Evolutionary conservation across 106 monocot species (phyloP), one percentile per base, ranked within the genome.

Genomic region (Phalaenopsis aphrodite): DNA sequence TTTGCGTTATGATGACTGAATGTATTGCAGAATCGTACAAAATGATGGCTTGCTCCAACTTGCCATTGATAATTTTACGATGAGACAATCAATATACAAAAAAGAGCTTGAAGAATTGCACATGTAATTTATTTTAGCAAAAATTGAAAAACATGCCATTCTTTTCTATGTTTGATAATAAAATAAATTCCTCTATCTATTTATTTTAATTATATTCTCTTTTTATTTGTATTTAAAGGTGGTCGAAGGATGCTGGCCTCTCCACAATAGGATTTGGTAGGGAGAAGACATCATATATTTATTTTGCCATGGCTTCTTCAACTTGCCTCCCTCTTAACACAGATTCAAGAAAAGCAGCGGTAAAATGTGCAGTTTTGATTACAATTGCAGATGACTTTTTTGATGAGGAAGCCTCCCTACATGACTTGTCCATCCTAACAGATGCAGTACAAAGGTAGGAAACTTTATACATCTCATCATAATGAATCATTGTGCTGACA

Each of bases 351-450:
- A 81, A 55, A 56, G 12, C 56, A 21, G 4, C 56, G 1, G 66
- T 81, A 19, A 81, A 87, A 21, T 66, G 72, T 39, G 64, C 81
- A 48, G 72, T 82, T 46, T 12, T 84, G 8, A 81, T 84, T 12
- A 79, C 75, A 36, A 10, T 87, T 17, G 78, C 72, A 48, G 84
- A 87, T 79, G 87, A 87, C 45, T 87, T 84, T 55, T 87, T 75
- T 18, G 87, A 87, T 72, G 77, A 66, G n/a, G 18, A 79, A 37
- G 87, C 72, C 38, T 72, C 87, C n/a, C 1, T 76, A 41, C 42
- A 84, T 19, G 87, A 87, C 7, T 69, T 87, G 8, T 24, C 42
- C 17, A 42, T 1, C 11, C 78, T 87, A 10, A 81, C 42, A 1
- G 38, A 84, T 24, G 78, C 81, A 39, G 67, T 87, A 9, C 42